Evolutionary conservation across 1,139 yeast genomes (phyloP), one percentile per base, ranked within the genome.

Genomic region (Kodamaea anthophila): DNA sequence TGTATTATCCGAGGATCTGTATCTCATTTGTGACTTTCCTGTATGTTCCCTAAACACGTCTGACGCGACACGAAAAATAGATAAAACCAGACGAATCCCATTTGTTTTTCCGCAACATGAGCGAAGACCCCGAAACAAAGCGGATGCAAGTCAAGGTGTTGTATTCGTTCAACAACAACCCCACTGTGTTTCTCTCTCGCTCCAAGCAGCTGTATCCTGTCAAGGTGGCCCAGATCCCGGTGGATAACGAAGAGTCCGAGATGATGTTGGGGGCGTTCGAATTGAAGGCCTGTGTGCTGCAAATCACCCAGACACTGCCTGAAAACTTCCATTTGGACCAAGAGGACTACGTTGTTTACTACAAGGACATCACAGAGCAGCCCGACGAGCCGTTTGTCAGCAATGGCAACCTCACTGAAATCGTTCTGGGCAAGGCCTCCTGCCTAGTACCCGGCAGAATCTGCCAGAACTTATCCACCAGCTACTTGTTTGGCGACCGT

Each of bases 331-430:
- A 50, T 35, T 62, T 64, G 35, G 53, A 58, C 13, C 35, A 58
- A 1, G 61, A 61, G 35, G 91, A 81, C 46, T 80, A 76, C 47
- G 82, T 83, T 23, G 74, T 81, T 12, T 81, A 81, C 51, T 78
- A 76, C 41, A 77, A 75, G 43, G 91, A 81, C 48, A 70, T 80
- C 28, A 72, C 82, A 18, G 91, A 81, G 49, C 72, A 66, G 44
- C 75, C 74, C 5, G 85, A 77, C 44, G 88, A 81, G 51, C 91
- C 91, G 2, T 75, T 77, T 48, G 91, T 81, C 7, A 79, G 85
- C 12, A 71, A 75, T 41, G 91, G 91, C 1, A 61, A 76, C 13
- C 60, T 77, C 29, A 74, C 85, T 1, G 60, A 64, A 20, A 47
- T 65, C 23, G 38, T 65, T 8, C 32, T 45, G 13, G 44, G 55